Evolutionary conservation across 768 basidiomycete genomes (phyloP), one percentile per base, ranked within the genome.

Genomic region (Rhizopogon rudus): DNA sequence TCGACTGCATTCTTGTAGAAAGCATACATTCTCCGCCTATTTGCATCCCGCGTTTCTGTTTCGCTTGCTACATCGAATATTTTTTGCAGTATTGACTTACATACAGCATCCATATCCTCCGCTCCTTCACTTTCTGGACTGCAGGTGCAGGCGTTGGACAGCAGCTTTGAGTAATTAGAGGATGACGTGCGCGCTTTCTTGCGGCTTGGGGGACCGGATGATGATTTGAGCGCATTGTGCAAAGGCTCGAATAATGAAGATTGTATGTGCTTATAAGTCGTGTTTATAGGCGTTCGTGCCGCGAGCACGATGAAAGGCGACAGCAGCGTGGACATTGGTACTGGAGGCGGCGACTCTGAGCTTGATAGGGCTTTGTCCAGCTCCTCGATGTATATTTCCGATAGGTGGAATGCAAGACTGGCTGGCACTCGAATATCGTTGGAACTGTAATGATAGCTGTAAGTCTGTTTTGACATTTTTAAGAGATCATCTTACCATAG

Each of bases 331-430:
- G 80, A 70, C 14, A 86, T 71, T 16, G 87, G 84, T 0, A 73
- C 77, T 14, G 79, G 75, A 1, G 64, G 52, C 14, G 69, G 61
- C 16, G 70, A 53, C 1, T 67, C 59, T 40, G 61, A 65, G 33
- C 52, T 53, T 33, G 65, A 66, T 6, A 83, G 63, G 3, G 74
- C 82, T 64, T 83, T 93, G 65, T 97, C 83, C 37, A 99, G 80
- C 66, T 98, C 96, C 60, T 91, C 87, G 13, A 95, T 67, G 67
- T 91, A 97, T 45, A 98, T 83, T 66, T 99, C 96, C 13, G 87
- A 79, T 17, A 98, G 70, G 68, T 99, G 96, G 65, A 87, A 94
- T 22, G 84, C 76, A 17, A 99, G 76, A 57, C 93, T 84, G 3
- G 77, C 71, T 2, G 96, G 92, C 1, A 93, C 84, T 44, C 85